phyloP scores from a whole-genome alignment of 2,329 filamentous ascomycete species.

The Penicillium sp. region DNA sequence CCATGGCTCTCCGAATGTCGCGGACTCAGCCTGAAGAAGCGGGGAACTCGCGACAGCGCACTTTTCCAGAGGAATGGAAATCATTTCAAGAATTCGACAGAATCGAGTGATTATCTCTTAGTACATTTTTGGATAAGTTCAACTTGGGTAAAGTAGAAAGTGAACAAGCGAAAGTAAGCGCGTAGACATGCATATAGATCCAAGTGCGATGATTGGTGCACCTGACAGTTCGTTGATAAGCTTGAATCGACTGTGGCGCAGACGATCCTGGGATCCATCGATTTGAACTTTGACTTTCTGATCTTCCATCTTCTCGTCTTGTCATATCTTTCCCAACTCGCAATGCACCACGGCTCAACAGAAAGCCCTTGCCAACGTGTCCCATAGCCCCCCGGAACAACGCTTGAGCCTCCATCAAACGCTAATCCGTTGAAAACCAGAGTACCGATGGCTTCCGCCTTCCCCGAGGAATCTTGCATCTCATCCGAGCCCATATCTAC shows the following conservation, averaged over 20 bases:
- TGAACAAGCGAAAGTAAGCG: neutral
- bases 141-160: neutral
- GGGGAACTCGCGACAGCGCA: slow-evolving; percentile 3
- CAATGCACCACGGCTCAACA: neutral
- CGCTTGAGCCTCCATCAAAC: neutral
- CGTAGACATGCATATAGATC: neutral
- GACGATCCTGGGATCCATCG: neutral
- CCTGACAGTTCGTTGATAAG: slow-evolving; percentile 13
- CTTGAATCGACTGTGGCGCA: slow-evolving; percentile 11
- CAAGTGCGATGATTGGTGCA: slow-evolving; percentile 11
- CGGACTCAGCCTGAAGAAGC: neutral
- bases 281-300: neutral
- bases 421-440: neutral
- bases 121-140: neutral
- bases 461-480: slow-evolving; percentile 2
- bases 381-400: neutral
- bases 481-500: neutral
- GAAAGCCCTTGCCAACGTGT: neutral
- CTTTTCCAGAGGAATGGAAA: slow-evolving; percentile 1
- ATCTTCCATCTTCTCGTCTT: no score
- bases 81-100: slow-evolving; percentile 4
- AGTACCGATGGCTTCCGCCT: neutral
- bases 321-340: no score
- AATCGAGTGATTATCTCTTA: slow-evolving; percentile 9
- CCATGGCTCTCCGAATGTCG: neutral